These are phyloP conservation scores for Diatrype stigma DNA, from an alignment of 2,329 filamentous ascomycete species.

Conservation along the genomic window DNA sequence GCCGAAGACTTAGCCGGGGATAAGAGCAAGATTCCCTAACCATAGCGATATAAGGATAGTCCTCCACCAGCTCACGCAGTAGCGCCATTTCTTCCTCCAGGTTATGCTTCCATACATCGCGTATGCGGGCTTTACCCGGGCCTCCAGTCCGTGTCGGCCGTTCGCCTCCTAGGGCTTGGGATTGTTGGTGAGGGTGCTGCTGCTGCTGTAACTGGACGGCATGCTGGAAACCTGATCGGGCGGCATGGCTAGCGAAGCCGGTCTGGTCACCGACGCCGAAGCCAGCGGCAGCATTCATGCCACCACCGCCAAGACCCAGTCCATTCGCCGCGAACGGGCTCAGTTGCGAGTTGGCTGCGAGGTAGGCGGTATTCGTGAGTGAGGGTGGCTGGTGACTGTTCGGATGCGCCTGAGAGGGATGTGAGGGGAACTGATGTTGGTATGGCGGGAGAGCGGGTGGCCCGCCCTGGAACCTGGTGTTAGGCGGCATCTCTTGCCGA, in stretches of 20 bases:
- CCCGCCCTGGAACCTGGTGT: slow-evolving; percentile 43
- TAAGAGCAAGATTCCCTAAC: slow-evolving; percentile 46
- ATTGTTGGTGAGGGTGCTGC: slow-evolving; percentile 49
- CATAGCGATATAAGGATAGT: slow-evolving; percentile 97
- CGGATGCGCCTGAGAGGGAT: slow-evolving; percentile 47
- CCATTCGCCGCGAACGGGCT: slow-evolving; percentile 62
- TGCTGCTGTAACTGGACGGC: slow-evolving; percentile 55
- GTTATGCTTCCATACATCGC: slow-evolving; percentile 94
- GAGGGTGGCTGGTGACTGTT: slow-evolving; percentile 48
- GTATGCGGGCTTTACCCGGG: slow-evolving; percentile 71
- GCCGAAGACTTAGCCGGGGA: not conserved
- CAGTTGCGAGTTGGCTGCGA: slow-evolving; percentile 58
- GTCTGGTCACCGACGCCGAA: slow-evolving; percentile 59
- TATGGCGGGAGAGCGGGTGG: slow-evolving; percentile 42
- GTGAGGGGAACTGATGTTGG: slow-evolving; percentile 50
- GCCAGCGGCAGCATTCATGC: slow-evolving; percentile 43
- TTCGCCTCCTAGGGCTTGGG: slow-evolving; percentile 31
- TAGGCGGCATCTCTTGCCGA: slow-evolving; percentile 29
- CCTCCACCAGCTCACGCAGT: slow-evolving; percentile 77
- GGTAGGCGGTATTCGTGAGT: slow-evolving; percentile 66
- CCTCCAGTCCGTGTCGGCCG: slow-evolving; percentile 37
- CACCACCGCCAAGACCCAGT: slow-evolving; percentile 56
- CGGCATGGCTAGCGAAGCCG: slow-evolving; percentile 80
- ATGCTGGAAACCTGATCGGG: slow-evolving; percentile 81
- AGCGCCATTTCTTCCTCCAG: slow-evolving; percentile 85